phyloP scores from a whole-genome alignment of 2,329 filamentous ascomycete species.

The Phoma sp. region DNA sequence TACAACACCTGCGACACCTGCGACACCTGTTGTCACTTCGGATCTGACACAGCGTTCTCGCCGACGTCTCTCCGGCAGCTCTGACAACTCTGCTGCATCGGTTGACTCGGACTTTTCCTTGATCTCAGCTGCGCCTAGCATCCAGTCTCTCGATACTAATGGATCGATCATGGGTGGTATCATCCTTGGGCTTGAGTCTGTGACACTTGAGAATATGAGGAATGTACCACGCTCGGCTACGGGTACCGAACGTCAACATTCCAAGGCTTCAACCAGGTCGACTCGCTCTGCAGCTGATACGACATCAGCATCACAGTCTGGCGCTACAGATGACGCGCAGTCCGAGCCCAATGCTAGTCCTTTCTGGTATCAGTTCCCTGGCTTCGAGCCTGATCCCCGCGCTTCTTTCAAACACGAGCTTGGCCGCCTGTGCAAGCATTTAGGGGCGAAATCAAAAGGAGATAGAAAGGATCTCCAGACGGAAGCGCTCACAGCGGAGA shows the following conservation, averaged over 20 bases:
- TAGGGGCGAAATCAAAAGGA: not conserved
- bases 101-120: slow-evolving; percentile 18
- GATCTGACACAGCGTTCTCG: slow-evolving; percentile 14
- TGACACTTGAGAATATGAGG: not conserved
- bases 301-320: not conserved
- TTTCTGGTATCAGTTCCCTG: slow-evolving; percentile 26
- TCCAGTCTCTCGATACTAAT: slow-evolving; percentile 21
- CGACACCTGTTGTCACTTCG: not conserved
- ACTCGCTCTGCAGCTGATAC: not conserved
- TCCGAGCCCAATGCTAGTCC: slow-evolving; percentile 10
- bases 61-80: slow-evolving; percentile 23
- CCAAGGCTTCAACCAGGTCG: not conserved
- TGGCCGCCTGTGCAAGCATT: slow-evolving; percentile 21
- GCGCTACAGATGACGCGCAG: not conserved
- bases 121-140: slow-evolving; percentile 21
- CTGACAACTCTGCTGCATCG: slow-evolving; percentile 16
- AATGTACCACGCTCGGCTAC: not conserved
- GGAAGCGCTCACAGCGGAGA: slow-evolving; percentile 27
- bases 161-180: slow-evolving; percentile 19
- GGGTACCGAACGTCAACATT: not conserved
- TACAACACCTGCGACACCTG: not conserved
- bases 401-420: slow-evolving; percentile 30
- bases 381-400: slow-evolving; percentile 22
- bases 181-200: slow-evolving; percentile 2
- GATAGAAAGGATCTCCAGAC: slow-evolving; percentile 9